Evolutionary conservation across 169 alveolate genomes (phyloP).

Genomic region (Cystoisospora suis): DNA sequence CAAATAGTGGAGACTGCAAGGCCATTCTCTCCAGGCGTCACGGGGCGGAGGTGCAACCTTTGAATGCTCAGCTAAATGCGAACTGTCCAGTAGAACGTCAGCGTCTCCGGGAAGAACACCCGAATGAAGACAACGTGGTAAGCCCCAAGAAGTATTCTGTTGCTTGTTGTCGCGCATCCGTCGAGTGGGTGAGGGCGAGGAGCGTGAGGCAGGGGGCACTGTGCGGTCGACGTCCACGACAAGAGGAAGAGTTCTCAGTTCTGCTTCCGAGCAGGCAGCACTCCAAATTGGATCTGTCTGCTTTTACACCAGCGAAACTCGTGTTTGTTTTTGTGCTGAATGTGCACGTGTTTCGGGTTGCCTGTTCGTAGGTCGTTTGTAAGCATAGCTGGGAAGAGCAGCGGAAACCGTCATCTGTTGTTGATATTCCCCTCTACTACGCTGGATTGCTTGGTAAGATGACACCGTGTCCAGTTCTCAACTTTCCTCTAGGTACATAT

Average conservation of each 20-base stretch:
- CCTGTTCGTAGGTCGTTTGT: slow-evolving; percentile 24
- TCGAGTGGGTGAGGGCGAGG: no score
- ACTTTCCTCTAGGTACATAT: neutral
- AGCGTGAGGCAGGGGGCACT: no score
- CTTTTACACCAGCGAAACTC: no score
- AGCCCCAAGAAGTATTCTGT: neutral
- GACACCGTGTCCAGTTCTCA: neutral
- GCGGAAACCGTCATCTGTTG: slow-evolving; percentile 6
- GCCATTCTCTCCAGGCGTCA: slow-evolving; percentile 53
- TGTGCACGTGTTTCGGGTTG: no score
- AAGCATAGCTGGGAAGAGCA: slow-evolving; percentile 34
- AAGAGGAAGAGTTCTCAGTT: no score
- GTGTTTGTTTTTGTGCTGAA: no score
- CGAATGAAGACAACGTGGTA: slow-evolving; percentile 73
- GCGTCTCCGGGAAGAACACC: slow-evolving; percentile 71
- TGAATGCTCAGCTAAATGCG: slow-evolving; percentile 73
- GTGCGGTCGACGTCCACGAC: no score
- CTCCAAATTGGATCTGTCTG: no score
- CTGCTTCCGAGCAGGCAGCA: no score
- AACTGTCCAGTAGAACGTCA: slow-evolving; percentile 66
- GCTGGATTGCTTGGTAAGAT: slow-evolving; percentile 17
- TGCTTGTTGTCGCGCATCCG: neutral
- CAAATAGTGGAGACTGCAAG: slow-evolving; percentile 69
- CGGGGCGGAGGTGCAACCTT: slow-evolving; percentile 38
- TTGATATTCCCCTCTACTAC: slow-evolving; percentile 10